Base-by-base conservation (phyloP, 2,329 filamentous ascomycete species). In the Tolypocladium paradoxum region DNA sequence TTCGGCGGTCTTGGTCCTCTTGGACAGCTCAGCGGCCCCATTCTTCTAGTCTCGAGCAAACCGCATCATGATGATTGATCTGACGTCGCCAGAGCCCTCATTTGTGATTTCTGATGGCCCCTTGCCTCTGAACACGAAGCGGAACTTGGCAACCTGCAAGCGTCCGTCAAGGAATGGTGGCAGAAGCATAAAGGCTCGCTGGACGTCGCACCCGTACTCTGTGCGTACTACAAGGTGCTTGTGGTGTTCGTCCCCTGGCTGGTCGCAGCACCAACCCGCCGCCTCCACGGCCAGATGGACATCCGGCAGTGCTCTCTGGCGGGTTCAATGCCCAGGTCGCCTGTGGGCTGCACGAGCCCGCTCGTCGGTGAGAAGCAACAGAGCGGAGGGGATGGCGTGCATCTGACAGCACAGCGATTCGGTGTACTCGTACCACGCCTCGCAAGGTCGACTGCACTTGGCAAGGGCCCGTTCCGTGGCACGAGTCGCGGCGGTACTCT, bases 401-500 rank as follows among this genome's bases (percentile, higher is more conserved):
- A 38, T 54, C 49, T 57, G 50, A 48, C 52, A 57, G 43, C 34
- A 37, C 24, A 35, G 24, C 22, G 45, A 56, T 51, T 45, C 46
- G 52, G 29, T 36, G 54, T n/a, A n/a, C n/a, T n/a, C n/a, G n/a
- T 29, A 31, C 47, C 34, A 53, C 48, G 54, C 34, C 56, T 69
- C 66, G 66, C 67, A 69, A 69, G 63, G 56, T 55, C 61, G 59
- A 57, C 67, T 67, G 51, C 52, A 65, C 62, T 66, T 61, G 65
- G 67, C 59, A 66, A 65, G 59, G 43, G 52, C 36, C 20, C 48
- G 49, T 35, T 29, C 14, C 38, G 48, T 34, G 27, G 27, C 43
- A 46, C 27, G 18, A 31, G 18, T 47, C 40, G 24, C 40, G 7
- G 24, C 24, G 3, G 24, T 16, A 18, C 34, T n/a, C n/a, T n/a